Conservation (phyloP, 306 rosid species). For the Malus sylvestris region DNA sequence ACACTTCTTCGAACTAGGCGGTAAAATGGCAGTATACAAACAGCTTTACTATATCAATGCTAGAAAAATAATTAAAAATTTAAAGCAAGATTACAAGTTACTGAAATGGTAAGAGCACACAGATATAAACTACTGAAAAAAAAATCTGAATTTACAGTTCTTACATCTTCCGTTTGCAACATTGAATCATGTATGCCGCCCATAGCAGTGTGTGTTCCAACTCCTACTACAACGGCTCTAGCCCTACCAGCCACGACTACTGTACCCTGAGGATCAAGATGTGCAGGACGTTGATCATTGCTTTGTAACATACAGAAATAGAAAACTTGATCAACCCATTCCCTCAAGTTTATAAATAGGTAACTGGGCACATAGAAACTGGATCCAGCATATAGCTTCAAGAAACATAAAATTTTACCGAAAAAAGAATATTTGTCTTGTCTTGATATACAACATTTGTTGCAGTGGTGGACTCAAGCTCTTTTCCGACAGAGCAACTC, state of each 20-base stretch:
- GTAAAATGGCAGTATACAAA: neutral
- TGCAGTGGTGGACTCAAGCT: constrained; percentile 60
- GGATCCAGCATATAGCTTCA: neutral
- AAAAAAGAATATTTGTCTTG: constrained; percentile 91
- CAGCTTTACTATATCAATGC: neutral
- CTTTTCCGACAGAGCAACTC: constrained; percentile 94
- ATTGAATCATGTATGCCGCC: constrained; percentile 88
- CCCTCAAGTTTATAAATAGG: neutral
- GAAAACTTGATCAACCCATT: neutral
- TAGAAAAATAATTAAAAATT: neutral
- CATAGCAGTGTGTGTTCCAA: constrained; percentile 95
- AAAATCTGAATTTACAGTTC: constrained; percentile 17
- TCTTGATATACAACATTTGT: constrained; percentile 93
- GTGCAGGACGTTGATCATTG: neutral
- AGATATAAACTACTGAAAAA: neutral
- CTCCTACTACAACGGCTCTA: constrained; percentile 88
- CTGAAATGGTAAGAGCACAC: neutral
- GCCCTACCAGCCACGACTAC: constrained; percentile 98
- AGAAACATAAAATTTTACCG: constrained; percentile 44
- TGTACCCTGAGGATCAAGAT: constrained; percentile 71
- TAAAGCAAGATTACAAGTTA: neutral
- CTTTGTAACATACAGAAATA: neutral
- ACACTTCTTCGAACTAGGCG: neutral
- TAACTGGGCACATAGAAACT: neutral
- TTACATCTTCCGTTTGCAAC: constrained; percentile 92